These are phyloP conservation scores for Vitis hybrid DNA, from an alignment of 177 flowering plant species.

Conservation along the genomic window DNA sequence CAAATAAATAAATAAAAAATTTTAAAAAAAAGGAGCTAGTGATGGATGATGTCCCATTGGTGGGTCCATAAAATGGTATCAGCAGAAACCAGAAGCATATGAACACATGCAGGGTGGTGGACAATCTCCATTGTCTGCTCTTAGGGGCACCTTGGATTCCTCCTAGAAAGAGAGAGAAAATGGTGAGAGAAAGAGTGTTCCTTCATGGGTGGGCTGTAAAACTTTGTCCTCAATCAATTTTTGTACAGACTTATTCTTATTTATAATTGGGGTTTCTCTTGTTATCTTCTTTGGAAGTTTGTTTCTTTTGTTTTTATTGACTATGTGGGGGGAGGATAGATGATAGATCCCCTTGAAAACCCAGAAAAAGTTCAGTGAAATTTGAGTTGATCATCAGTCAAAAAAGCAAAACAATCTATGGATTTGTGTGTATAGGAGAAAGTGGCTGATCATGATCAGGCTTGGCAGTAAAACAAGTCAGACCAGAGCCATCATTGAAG, in stretches of 20 bases:
- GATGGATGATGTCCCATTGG: not conserved
- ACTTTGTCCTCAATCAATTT: not conserved
- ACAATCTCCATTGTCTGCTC: not conserved
- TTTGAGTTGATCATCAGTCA: too few relatives aligned
- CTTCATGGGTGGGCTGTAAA: constrained; percentile 7
- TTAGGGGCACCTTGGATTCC: constrained; percentile 10
- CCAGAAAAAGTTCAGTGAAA: too few relatives aligned
- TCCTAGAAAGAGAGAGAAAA: not conserved
- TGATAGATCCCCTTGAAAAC: too few relatives aligned
- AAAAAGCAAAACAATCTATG: too few relatives aligned
- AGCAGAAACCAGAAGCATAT: not conserved
- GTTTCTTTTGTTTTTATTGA: not conserved
- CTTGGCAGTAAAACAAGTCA: not conserved
- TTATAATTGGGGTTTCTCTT: too few relatives aligned
- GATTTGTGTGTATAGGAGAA: too few relatives aligned
- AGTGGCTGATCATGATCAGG: too few relatives aligned
- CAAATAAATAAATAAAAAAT: too few relatives aligned
- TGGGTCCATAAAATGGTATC: not conserved
- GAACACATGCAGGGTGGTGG: not conserved
- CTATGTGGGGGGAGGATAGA: not conserved
- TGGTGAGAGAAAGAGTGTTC: not conserved
- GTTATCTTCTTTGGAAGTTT: not conserved
- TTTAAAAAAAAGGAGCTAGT: too few relatives aligned
- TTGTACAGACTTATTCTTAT: not conserved
- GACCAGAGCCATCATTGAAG: constrained; percentile 4